Conservation (phyloP, 225 moss, liverwort and hornwort species). For the Thuidium tamariscinum region DNA sequence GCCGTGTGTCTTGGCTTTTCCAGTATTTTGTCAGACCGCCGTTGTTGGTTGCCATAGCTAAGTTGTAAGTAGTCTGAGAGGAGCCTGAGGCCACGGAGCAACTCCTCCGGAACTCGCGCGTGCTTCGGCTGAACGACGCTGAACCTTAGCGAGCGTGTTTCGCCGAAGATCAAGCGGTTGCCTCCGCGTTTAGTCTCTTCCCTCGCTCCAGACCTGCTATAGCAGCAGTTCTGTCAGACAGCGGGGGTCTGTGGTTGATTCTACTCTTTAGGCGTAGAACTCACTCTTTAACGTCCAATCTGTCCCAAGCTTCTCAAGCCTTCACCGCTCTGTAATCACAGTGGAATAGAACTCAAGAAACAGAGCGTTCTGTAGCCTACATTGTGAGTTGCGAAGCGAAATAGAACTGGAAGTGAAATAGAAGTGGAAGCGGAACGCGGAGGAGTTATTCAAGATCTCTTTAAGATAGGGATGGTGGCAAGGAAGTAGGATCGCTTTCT, state of each 20-base stretch:
- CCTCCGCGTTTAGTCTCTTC: background rate
- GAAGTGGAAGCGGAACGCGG: background rate
- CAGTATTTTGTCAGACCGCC: background rate
- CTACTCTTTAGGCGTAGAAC: background rate
- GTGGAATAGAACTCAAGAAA: background rate
- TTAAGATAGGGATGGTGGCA: background rate
- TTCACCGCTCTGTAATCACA: background rate
- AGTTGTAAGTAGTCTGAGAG: too few species aligned
- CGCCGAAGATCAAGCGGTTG: constrained; percentile 7
- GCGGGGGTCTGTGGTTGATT: background rate
- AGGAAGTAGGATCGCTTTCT: background rate
- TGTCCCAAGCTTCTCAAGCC: background rate
- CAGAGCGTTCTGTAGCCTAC: background rate
- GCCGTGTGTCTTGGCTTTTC: background rate
- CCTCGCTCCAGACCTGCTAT: background rate
- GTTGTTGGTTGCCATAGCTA: background rate
- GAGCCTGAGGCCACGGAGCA: background rate
- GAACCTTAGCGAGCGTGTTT: background rate
- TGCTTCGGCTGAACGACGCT: background rate
- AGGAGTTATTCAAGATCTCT: background rate
- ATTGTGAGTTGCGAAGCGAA: background rate
- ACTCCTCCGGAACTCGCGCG: background rate
- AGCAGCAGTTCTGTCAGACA: background rate
- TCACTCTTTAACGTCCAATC: background rate
- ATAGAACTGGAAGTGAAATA: background rate